Percentiles rank a stretch among this genome's conserved stretches.
These are phyloP conservation scores for Xylariaceae sp. DNA, from an alignment of 2,329 filamentous ascomycete species.

Conservation along the genomic window DNA sequence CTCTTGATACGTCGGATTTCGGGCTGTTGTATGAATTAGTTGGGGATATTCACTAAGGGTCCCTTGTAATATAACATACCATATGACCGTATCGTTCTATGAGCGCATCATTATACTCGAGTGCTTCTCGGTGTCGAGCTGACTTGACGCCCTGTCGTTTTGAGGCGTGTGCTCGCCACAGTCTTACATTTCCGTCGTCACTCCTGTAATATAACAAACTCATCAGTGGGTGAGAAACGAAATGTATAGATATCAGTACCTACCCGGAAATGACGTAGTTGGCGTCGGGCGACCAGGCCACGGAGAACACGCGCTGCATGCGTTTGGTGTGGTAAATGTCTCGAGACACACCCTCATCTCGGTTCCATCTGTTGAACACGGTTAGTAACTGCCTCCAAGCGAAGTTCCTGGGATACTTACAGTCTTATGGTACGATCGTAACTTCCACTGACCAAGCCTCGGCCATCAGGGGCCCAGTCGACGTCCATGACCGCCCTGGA, in stretches of 20 bases:
- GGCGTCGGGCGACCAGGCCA: conserved; percentile 79
- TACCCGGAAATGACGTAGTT: conserved; percentile 93
- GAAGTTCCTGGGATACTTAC: background rate
- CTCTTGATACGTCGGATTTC: conserved; percentile 86
- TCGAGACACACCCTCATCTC: conserved; percentile 73
- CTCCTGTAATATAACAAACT: conserved; percentile 7
- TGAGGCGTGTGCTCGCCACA: conserved; percentile 87
- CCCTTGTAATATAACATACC: conserved; percentile 34
- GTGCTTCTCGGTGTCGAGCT: conserved; percentile 73
- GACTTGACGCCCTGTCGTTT: conserved; percentile 80
- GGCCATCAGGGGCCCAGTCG: conserved; percentile 88
- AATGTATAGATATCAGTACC: conserved; percentile 50
- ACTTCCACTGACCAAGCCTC: conserved; percentile 84
- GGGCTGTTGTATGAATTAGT: conserved; percentile 41
- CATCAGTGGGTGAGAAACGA: background rate
- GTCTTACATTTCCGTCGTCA: conserved; percentile 73
- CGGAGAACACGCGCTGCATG: conserved; percentile 75
- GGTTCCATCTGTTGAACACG: conserved; percentile 53
- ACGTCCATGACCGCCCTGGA: conserved; percentile 81
- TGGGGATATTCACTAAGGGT: background rate
- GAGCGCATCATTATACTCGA: conserved; percentile 87
- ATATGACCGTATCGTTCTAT: conserved; percentile 85
- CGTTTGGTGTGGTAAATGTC: conserved; percentile 97
- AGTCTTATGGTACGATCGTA: conserved; percentile 83
- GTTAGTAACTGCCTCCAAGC: background rate